Percentiles rank a stretch among this genome's conserved stretches.
phyloP scores from a whole-genome alignment of 768 basidiomycete genomes.

The Tephrocybe sp. region DNA sequence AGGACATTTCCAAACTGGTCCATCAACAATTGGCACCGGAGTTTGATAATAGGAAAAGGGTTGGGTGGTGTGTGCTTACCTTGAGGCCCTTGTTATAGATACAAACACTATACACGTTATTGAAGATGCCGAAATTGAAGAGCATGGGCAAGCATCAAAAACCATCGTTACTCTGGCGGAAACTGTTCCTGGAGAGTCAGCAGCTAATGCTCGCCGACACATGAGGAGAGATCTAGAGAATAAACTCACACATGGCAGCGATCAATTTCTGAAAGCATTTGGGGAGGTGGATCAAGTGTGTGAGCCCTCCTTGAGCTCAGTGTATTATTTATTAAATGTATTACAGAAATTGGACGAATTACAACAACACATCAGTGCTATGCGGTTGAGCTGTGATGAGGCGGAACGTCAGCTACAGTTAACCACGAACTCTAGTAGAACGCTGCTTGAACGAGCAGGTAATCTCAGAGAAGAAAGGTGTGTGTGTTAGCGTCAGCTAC shows the following conservation, averaged over 20 bases:
- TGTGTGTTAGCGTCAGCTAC: conserved; percentile 14
- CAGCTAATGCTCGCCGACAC: conserved; percentile 72
- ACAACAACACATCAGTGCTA: conserved; percentile 71
- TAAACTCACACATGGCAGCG: conserved; percentile 78
- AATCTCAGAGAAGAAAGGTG: conserved; percentile 73
- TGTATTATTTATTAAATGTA: conserved; percentile 5
- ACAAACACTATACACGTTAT: no score
- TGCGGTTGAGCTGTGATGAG: conserved; percentile 81
- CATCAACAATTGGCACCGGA: background rate
- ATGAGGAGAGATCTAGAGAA: conserved; percentile 83
- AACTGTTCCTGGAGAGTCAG: conserved; percentile 55
- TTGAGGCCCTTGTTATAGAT: background rate
- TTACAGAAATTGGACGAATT: conserved; percentile 79
- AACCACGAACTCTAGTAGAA: conserved; percentile 74
- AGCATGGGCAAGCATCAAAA: conserved; percentile 25
- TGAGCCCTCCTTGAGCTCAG: conserved; percentile 17
- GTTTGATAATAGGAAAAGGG: conserved; percentile 2
- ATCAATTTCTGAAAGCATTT: conserved; percentile 79
- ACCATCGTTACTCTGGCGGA: conserved; percentile 25
- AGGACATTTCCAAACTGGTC: background rate
- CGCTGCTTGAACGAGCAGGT: conserved; percentile 79
- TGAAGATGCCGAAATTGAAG: conserved; percentile 33
- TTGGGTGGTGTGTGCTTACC: background rate
- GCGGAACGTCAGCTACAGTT: conserved; percentile 74
- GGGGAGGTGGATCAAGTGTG: conserved; percentile 88